Base-by-base conservation (phyloP, 495 filamentous ascomycete species). In the Daldinia vernicosa region DNA sequence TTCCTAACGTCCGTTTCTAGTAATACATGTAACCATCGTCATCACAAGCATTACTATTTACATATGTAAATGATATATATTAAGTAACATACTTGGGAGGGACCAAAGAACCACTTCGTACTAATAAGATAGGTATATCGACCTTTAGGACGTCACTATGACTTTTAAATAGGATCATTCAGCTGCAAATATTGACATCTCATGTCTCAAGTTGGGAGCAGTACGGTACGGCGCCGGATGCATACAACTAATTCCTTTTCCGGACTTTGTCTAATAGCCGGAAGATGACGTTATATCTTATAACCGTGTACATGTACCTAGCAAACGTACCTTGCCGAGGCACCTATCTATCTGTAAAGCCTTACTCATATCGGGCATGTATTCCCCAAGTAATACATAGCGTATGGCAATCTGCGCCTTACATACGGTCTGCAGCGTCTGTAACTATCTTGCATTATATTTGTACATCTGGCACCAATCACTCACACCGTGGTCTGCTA, bases 391-490 rank as follows among this genome's bases (percentile, higher is more conserved):
- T 30, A 37, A 37, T 24, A 19, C 43, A 33, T 30, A 52, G 15
- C 26, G 11, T n/a, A 28, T 24, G 24, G 12, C 50, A 52, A 7
- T 30, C 51, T 28, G 30, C 52, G 51, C 35, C 35, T 40, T 63
- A 61, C 43, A 40, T 51, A 43, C 19, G 1, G 40, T 47, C 35
- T 64, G 62, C 57, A 55, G 63, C 30, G n/a, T 47, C 19, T 64
- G 62, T 52, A 55, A 59, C 30, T 37, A n/a, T 45, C 43, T 63
- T 63, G 69, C 53, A 67, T 71, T 39, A 55, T 58, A 60, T 57
- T 40, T 68, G 70, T 24, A 68, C 64, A 56, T 68, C 64, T 67
- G 64, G 64, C 70, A 68, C 70, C 70, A 72, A 72, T 72, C 70
- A 57, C 22, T 15, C 60, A 54, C 33, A 68, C 27, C 64, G 59